These are phyloP conservation scores for Betula pendula DNA, from an alignment of 306 rosid species.

Conservation along the genomic window DNA sequence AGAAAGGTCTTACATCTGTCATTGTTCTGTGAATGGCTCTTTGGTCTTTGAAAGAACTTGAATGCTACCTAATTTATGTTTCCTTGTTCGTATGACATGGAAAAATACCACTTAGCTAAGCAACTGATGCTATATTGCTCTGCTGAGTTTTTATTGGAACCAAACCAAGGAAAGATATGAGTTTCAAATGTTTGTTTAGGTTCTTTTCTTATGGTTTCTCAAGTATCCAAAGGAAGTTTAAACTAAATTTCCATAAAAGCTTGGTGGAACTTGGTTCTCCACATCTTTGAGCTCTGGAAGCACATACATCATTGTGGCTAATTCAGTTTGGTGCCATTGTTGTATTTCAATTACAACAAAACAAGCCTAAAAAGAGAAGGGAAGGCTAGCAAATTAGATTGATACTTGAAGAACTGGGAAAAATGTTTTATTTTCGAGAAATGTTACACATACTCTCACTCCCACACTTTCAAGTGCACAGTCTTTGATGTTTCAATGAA, in stretches of 20 bases:
- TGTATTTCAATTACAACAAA: background rate
- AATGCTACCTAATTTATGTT: background rate
- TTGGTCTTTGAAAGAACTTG: slow-evolving; percentile 2
- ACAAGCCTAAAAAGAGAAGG: background rate
- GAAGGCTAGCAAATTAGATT: background rate
- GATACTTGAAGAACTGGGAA: background rate
- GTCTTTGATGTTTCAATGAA: too few species aligned
- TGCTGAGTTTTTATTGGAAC: background rate
- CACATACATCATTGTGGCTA: background rate
- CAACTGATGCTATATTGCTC: slow-evolving; percentile 2
- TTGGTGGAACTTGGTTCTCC: slow-evolving; percentile 1
- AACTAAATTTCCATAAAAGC: background rate
- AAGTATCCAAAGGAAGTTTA: background rate
- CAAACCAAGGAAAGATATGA: background rate
- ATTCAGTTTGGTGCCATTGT: background rate
- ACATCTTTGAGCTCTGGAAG: background rate
- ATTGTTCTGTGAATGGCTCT: slow-evolving; percentile 4
- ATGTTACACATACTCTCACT: too few species aligned
- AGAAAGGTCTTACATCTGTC: background rate
- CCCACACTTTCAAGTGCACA: too few species aligned
- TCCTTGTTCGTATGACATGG: background rate
- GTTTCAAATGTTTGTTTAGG: background rate
- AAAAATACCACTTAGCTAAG: background rate
- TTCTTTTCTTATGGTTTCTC: background rate
- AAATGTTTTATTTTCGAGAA: background rate